These are phyloP conservation scores for Lophium mytilinum DNA, from an alignment of 495 filamentous ascomycete species.

Conservation along the genomic window DNA sequence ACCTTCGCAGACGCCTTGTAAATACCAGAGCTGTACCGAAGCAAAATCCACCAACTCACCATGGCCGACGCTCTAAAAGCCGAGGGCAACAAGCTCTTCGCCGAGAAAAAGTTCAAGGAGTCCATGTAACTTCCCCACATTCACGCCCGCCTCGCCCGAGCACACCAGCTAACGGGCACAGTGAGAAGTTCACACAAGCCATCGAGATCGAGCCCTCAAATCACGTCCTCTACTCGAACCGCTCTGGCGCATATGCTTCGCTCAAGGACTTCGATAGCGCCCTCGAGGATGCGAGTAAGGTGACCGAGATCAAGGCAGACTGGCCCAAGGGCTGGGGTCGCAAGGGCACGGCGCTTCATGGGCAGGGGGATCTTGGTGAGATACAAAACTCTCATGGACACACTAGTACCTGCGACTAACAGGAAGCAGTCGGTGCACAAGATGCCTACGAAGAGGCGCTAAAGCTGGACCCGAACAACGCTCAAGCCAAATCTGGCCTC, in stretches of 20 bases:
- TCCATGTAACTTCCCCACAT: slow-evolving; percentile 64
- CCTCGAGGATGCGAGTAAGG: slow-evolving; percentile 84
- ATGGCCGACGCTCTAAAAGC: slow-evolving; percentile 67
- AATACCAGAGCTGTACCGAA: neutral
- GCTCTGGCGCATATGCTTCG: slow-evolving; percentile 91
- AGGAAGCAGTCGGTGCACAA: slow-evolving; percentile 54
- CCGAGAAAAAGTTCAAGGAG: slow-evolving; percentile 90
- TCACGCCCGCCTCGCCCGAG: neutral
- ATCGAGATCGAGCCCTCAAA: slow-evolving; percentile 82
- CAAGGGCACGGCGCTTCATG: slow-evolving; percentile 86
- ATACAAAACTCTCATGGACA: slow-evolving; percentile 4
- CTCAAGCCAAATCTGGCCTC: slow-evolving; percentile 82
- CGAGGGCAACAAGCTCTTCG: slow-evolving; percentile 95
- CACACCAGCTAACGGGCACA: slow-evolving; percentile 29
- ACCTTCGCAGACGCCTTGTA: neutral
- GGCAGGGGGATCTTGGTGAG: slow-evolving; percentile 70
- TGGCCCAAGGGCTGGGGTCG: slow-evolving; percentile 95
- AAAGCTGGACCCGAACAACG: slow-evolving; percentile 84
- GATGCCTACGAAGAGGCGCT: slow-evolving; percentile 89
- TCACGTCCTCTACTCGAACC: slow-evolving; percentile 96
- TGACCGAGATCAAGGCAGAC: slow-evolving; percentile 87
- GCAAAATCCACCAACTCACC: slow-evolving; percentile 3
- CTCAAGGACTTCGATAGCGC: slow-evolving; percentile 79
- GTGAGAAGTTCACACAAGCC: slow-evolving; percentile 88
- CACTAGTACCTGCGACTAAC: slow-evolving; percentile 9